These are phyloP conservation scores for Adansonia madagascariensis DNA, from an alignment of 441 rosid species.

Conservation along the genomic window DNA sequence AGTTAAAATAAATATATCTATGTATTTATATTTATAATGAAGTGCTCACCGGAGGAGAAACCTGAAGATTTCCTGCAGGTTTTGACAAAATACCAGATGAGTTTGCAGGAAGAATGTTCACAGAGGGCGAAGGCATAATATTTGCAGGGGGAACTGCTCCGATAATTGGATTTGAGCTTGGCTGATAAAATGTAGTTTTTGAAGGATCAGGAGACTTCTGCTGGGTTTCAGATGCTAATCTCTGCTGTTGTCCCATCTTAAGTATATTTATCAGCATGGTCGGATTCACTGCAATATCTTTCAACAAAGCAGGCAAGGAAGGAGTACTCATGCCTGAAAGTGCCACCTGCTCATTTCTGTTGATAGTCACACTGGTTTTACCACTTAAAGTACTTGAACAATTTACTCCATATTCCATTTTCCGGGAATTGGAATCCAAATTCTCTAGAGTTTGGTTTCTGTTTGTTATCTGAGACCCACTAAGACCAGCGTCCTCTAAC, in stretches of 20 bases:
- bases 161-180: slow-evolving; percentile 44
- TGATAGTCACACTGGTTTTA: slow-evolving; percentile 35
- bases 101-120: slow-evolving; percentile 38
- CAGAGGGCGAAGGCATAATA: slow-evolving; percentile 35
- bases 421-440: slow-evolving; percentile 45
- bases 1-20: background rate
- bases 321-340: slow-evolving; percentile 37
- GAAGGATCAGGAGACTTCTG: slow-evolving; percentile 55
- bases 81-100: slow-evolving; percentile 48
- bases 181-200: slow-evolving; percentile 43
- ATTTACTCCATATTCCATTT: slow-evolving; percentile 45
- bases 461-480: slow-evolving; percentile 40
- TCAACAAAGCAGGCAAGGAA: slow-evolving; percentile 59
- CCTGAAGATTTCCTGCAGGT: slow-evolving; percentile 47
- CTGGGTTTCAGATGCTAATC: slow-evolving; percentile 52
- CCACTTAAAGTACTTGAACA: slow-evolving; percentile 40
- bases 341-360: slow-evolving; percentile 44
- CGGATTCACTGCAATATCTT: slow-evolving; percentile 77
- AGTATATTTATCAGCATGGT: slow-evolving; percentile 66
- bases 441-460: slow-evolving; percentile 39
- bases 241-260: slow-evolving; percentile 76
- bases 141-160: slow-evolving; percentile 46
- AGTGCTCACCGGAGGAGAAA: slow-evolving; percentile 56
- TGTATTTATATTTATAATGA: background rate
- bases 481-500: slow-evolving; percentile 63